Evolutionary conservation across 23 red algal genomes (phyloP).

Genomic region (Gracilaria caudata): DNA sequence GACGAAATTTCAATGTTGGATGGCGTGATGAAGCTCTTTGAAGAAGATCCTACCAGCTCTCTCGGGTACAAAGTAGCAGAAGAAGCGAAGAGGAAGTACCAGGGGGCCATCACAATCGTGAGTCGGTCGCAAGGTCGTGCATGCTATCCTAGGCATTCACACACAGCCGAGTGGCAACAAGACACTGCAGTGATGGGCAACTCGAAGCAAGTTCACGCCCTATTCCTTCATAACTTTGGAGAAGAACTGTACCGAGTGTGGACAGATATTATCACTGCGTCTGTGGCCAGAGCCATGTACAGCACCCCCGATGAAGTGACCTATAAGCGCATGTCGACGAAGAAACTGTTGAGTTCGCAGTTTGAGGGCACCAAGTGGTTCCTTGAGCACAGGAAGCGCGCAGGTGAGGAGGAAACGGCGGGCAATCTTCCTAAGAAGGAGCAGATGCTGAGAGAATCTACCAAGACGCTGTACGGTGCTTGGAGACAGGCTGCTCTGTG

Average conservation of each 20-base stretch:
- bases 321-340: background rate
- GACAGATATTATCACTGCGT: conserved; percentile 1
- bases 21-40: conserved; percentile 49
- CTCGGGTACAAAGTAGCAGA: conserved; percentile 45
- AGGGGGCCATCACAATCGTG: conserved; percentile 26
- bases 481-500: conserved; percentile 63
- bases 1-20: conserved; percentile 33
- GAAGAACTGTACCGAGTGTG: conserved; percentile 32
- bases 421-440: conserved; percentile 7
- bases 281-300: conserved; percentile 29
- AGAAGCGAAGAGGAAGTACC: conserved; percentile 39
- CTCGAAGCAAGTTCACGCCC: conserved; percentile 34
- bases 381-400: conserved; percentile 7
- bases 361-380: conserved; percentile 35
- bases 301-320: background rate
- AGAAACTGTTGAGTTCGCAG: background rate
- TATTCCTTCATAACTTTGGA: conserved; percentile 42
- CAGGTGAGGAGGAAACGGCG: conserved; percentile 1
- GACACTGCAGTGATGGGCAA: conserved; percentile 2
- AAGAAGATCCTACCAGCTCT: conserved; percentile 8
- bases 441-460: conserved; percentile 5
- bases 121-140: conserved; percentile 19
- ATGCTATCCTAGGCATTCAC: conserved; percentile 34
- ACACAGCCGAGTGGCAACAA: conserved; percentile 35
- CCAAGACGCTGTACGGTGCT: conserved; percentile 38